Evolutionary conservation across 2,329 filamentous ascomycete species (phyloP), one percentile per base, ranked within the genome.

Genomic region (Lachnellula subtilissima): DNA sequence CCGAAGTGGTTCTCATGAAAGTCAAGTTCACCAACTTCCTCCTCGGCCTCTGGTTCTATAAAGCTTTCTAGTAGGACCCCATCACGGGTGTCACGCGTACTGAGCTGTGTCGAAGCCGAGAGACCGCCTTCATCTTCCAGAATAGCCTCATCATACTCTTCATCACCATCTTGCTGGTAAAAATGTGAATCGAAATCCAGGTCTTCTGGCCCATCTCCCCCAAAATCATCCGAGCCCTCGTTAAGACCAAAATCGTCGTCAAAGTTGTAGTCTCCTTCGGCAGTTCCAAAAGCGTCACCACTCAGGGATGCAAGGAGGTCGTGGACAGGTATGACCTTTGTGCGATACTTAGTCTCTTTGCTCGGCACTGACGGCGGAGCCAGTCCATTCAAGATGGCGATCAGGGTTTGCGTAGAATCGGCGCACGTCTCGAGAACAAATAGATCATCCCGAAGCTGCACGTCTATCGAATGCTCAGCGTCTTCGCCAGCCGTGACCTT

Each of bases 361-460:
- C 83, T 93, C 1, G 92, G 91, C 0, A 91, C 87, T 7, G 84
- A 86, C 1, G 94, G 93, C 4, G 93, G 94, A 39, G 86, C 85
- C 4, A 99, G 78, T 0, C 88, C 91, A 65, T 88, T 90, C 15
- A 92, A 74, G 43, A 96, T 80, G 2, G 82, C 80, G 52, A 96
- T 87, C 14, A 99, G 78, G 0, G 94, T 99, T 70, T 97, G 91
- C 0, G 91, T 97, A 1, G 94, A 99, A 72, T 99, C 94, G 32
- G 94, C 94, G 67, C 95, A 99, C 1, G 92, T 95, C 72, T 99
- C 94, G 6, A 99, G 75, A 36, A 99, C 86, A 52, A 99, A 78
- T 1, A 99, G 78, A 61, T 96, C 88, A 66, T 96, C 92, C 58
- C 84, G 84, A 48, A 97, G 75, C 61, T 96, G 89, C 1, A 97